Base-by-base conservation (phyloP, 1,284 basidiomycete genomes). In the Tilletia walkeri region DNA sequence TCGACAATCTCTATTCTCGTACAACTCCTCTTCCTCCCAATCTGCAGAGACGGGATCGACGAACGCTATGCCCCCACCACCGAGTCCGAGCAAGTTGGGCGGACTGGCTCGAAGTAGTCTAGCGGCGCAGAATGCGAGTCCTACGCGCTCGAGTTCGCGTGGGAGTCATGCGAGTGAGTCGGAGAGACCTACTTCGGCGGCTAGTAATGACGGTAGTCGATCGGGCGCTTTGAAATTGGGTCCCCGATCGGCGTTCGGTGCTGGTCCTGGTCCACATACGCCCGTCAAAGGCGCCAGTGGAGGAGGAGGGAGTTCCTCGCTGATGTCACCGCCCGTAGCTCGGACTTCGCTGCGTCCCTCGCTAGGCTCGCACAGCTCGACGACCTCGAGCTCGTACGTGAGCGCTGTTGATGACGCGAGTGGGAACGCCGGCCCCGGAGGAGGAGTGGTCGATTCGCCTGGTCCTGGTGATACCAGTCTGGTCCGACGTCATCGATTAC, bases 401-500 rank as follows among this genome's bases (percentile, higher is more conserved):
- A 63, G 36, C 34, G 59, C 59, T 7, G 34, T 38, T 10, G 50
- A 53, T 18, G 50, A 45, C 24, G 2, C 24, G 24, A 30, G 24
- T 24, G n/a, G n/a, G 50, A 53, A n/a, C 50, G 50, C n/a, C 6
- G 50, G 30, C 18, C 7, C 50, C 7, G 47, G 12, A 49, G 18
- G 7, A 53, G 30, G 30, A 1, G 24, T 16, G n/a, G 24, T 16
- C 56, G 56, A 61, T 9, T 20, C 7, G 6, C 10, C 56, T 10
- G 30, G 24, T 4, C 24, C 24, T 7, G 59, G 59, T 6, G 73
- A 76, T 38, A 69, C 67, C 2, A 75, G 70, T 67, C 70, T 86
- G 81, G 85, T 65, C 85, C 89, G 73, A 80, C 87, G 20, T 86
- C 87, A 24, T 78, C 87, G 49, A 24, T 69, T 78, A 38, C 69